Evolutionary conservation across 169 alveolate genomes (phyloP).

Genomic region (Plasmodium billcollinsi): DNA sequence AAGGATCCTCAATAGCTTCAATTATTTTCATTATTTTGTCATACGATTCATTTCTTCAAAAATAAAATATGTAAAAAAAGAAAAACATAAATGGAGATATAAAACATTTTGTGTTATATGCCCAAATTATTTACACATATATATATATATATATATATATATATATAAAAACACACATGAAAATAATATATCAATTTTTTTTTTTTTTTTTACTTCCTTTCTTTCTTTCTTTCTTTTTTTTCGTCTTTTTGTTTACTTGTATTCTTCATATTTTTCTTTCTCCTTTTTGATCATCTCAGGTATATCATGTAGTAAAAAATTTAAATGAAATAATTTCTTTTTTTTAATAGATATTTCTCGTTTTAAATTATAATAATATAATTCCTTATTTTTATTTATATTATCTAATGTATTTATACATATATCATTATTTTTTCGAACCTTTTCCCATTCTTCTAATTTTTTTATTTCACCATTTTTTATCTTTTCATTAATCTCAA

Average conservation of each 20-base stretch:
- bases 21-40: constrained; percentile 28
- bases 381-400: constrained; percentile 47
- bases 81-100: not conserved
- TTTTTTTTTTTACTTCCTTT: not conserved
- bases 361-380: constrained; percentile 39
- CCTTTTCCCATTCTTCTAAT: constrained; percentile 54
- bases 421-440: constrained; percentile 48
- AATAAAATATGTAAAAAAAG: constrained; percentile 1
- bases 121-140: not conserved
- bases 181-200: not conserved
- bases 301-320: constrained; percentile 25
- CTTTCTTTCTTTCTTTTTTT: not conserved
- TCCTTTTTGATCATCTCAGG: constrained; percentile 41
- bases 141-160: too few relatives aligned
- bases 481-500: constrained; percentile 38
- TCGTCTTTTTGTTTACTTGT: constrained; percentile 20
- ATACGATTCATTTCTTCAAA: constrained; percentile 30
- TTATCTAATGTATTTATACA: constrained; percentile 46
- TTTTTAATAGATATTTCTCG: constrained; percentile 53
- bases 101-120: not conserved
- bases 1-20: constrained; percentile 27
- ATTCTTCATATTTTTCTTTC: constrained; percentile 37
- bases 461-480: constrained; percentile 58
- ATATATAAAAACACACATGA: not conserved
- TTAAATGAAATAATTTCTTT: constrained; percentile 28